Conservation (phyloP, 331 rosid species). For the Quercus phellos region DNA sequence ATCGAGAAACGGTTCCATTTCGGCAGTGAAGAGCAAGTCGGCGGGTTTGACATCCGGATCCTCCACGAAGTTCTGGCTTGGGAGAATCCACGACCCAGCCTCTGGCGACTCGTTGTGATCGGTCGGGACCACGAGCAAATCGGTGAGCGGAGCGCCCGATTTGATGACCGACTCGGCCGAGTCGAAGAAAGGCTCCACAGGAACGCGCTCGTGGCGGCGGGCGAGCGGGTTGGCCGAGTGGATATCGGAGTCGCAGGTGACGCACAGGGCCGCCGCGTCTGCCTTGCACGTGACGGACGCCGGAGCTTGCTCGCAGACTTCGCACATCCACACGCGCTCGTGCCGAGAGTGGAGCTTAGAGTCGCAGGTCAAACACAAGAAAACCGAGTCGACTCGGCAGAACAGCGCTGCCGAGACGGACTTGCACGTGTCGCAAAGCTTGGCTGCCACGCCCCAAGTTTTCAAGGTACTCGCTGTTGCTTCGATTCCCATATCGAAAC, state of each 20-base stretch:
- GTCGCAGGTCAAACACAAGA: constrained; percentile 73
- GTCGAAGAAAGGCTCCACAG: constrained; percentile 77
- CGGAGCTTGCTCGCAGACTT: constrained; percentile 92
- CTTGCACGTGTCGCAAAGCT: constrained; percentile 78
- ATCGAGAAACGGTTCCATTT: constrained; percentile 71
- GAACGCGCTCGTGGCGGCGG: constrained; percentile 86
- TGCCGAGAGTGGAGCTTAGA: constrained; percentile 72
- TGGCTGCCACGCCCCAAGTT: constrained; percentile 60
- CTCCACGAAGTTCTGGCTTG: constrained; percentile 46
- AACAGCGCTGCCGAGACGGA: constrained; percentile 50
- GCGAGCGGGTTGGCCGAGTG: constrained; percentile 93
- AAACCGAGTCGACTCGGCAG: constrained; percentile 70
- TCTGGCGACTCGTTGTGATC: constrained; percentile 21
- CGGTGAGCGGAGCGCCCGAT: constrained; percentile 23
- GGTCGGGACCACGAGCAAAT: constrained; percentile 29
- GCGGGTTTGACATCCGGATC: constrained; percentile 51
- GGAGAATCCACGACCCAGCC: constrained; percentile 45
- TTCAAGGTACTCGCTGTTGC: constrained; percentile 25
- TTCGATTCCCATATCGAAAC: constrained; percentile 42
- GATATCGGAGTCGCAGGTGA: constrained; percentile 85
- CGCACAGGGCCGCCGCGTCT: constrained; percentile 88
- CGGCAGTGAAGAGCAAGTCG: constrained; percentile 56
- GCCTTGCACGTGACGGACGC: constrained; percentile 94
- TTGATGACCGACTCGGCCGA: constrained; percentile 47
- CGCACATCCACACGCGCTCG: constrained; percentile 89